Conservation (phyloP, 169 alveolate genomes). For the Babesia ovata region DNA sequence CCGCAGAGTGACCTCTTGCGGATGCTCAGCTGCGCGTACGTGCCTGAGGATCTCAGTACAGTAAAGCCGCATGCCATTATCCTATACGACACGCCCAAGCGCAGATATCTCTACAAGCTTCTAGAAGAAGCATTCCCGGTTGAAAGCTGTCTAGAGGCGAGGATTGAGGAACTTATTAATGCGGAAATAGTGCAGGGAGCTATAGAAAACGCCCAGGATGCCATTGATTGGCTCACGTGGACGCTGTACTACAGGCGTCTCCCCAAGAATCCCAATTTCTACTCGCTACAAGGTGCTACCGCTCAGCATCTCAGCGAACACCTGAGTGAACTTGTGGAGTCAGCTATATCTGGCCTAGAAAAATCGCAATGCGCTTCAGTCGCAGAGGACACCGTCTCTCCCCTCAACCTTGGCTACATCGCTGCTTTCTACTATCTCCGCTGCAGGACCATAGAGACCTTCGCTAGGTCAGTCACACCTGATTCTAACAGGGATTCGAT, state of each 20-base stretch:
- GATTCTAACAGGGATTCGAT: slow-evolving; percentile 27
- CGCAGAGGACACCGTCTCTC: slow-evolving; percentile 62
- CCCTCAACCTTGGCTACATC: slow-evolving; percentile 83
- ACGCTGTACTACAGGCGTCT: slow-evolving; percentile 97
- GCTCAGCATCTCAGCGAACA: slow-evolving; percentile 92
- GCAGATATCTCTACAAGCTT: slow-evolving; percentile 94
- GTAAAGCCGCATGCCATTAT: slow-evolving; percentile 63
- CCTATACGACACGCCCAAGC: slow-evolving; percentile 87
- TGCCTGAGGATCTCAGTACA: slow-evolving; percentile 70
- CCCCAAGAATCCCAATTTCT: slow-evolving; percentile 98
- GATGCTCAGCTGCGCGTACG: slow-evolving; percentile 88
- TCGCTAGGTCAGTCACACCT: slow-evolving; percentile 57
- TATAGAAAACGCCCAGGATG: slow-evolving; percentile 94
- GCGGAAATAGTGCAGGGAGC: slow-evolving; percentile 96
- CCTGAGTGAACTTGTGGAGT: slow-evolving; percentile 94
- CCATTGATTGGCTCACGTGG: slow-evolving; percentile 99
- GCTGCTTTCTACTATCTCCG: slow-evolving; percentile 77
- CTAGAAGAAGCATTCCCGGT: slow-evolving; percentile 96
- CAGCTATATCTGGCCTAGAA: slow-evolving; percentile 61
- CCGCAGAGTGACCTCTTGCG: slow-evolving; percentile 92
- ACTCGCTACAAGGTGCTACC: slow-evolving; percentile 92
- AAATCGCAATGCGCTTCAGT: slow-evolving; percentile 92
- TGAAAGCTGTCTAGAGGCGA: slow-evolving; percentile 94
- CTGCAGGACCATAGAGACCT: slow-evolving; percentile 77
- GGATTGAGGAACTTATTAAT: slow-evolving; percentile 93